Evolutionary conservation across 495 filamentous ascomycete species (phyloP).

Genomic region (Penicillium fimorum): DNA sequence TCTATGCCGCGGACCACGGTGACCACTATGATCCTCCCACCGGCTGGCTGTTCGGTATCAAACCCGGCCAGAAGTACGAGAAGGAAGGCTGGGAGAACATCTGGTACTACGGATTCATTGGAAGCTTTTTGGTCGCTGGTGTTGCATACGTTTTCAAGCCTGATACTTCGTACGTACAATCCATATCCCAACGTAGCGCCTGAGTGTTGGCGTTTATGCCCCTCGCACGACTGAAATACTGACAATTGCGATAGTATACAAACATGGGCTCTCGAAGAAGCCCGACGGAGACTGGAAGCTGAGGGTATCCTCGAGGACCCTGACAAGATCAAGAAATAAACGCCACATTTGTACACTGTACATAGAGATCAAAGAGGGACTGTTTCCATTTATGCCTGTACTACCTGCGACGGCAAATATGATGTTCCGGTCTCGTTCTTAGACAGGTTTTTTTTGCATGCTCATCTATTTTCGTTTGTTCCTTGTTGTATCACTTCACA

Average conservation of each 20-base stretch:
- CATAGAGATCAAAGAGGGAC: slow-evolving; percentile 42
- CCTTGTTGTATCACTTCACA: slow-evolving; percentile 39
- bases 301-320: slow-evolving; percentile 92
- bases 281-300: slow-evolving; percentile 83
- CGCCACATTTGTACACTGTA: slow-evolving; percentile 45
- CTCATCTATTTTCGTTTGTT: slow-evolving; percentile 34
- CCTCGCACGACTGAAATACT: slow-evolving; percentile 17
- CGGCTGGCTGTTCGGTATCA: slow-evolving; percentile 88
- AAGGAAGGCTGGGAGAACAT: slow-evolving; percentile 94
- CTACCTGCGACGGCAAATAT: slow-evolving; percentile 35
- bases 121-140: slow-evolving; percentile 68
- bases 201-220: slow-evolving; percentile 1
- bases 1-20: slow-evolving; percentile 58
- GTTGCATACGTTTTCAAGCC: slow-evolving; percentile 96
- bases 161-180: slow-evolving; percentile 84
- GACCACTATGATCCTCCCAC: slow-evolving; percentile 85
- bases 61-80: slow-evolving; percentile 89
- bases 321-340: slow-evolving; percentile 44
- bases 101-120: slow-evolving; percentile 86
- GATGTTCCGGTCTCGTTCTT: slow-evolving; percentile 38
- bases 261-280: slow-evolving; percentile 98
- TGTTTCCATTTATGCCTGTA: slow-evolving; percentile 35
- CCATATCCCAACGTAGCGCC: not conserved
- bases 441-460: slow-evolving; percentile 44
- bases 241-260: slow-evolving; percentile 70